Evolutionary conservation across 371 early-diverging fungal species (phyloP).

Genomic region (Rhizopus stolonifer): DNA sequence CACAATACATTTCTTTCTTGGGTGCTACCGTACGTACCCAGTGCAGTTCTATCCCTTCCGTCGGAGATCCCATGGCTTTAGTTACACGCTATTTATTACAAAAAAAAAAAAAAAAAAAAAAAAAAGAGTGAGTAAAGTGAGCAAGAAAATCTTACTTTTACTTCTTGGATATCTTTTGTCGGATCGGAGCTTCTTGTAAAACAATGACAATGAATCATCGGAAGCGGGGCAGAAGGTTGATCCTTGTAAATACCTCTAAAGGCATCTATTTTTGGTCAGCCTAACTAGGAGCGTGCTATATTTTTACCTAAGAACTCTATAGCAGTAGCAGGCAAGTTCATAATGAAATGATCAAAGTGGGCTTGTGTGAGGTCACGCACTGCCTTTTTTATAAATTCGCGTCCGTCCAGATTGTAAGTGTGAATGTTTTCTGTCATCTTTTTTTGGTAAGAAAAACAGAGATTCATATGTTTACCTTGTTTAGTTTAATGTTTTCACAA

Average conservation of each 20-base stretch:
- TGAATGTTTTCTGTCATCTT: slow-evolving; percentile 34
- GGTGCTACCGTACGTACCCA: slow-evolving; percentile 95
- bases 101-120: slow-evolving; percentile 89
- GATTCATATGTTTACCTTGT: slow-evolving; percentile 69
- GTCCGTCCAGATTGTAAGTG: slow-evolving; percentile 89
- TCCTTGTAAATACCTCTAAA: slow-evolving; percentile 62
- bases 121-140: too few relatives aligned
- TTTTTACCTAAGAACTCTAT: slow-evolving; percentile 86
- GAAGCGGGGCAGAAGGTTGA: slow-evolving; percentile 43
- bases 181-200: slow-evolving; percentile 84
- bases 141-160: slow-evolving; percentile 57
- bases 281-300: too few relatives aligned
- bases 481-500: slow-evolving; percentile 75
- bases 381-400: slow-evolving; percentile 81
- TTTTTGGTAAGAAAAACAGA: not conserved
- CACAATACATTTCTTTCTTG: slow-evolving; percentile 96
- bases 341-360: slow-evolving; percentile 91
- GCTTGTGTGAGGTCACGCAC: slow-evolving; percentile 23
- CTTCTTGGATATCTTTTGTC: slow-evolving; percentile 55
- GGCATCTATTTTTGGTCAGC: slow-evolving; percentile 59
- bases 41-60: slow-evolving; percentile 57
- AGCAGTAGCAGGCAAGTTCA: slow-evolving; percentile 97
- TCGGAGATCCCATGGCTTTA: slow-evolving; percentile 43
- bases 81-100: slow-evolving; percentile 50
- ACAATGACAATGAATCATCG: slow-evolving; percentile 92